Evolutionary conservation across 257 asterid genomes (phyloP), one percentile per base, ranked within the genome.

Genomic region (Ligustrum vulgare): DNA sequence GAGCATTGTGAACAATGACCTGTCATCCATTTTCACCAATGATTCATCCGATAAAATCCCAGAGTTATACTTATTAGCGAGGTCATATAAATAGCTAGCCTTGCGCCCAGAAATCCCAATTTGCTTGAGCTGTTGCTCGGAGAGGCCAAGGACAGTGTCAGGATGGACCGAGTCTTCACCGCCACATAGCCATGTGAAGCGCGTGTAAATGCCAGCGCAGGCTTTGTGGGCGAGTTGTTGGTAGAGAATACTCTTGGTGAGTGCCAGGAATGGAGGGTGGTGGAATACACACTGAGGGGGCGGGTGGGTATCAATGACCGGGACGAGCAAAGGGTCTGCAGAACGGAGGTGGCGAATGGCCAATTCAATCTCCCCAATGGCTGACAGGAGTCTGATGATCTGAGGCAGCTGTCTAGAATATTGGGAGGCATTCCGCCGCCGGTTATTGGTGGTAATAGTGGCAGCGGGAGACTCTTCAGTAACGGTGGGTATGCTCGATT

Each of bases 71-170:
- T 94, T 94, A 78, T 88, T 88, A 0, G 96, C 91, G 4, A 94
- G 83, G 79, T 94, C 98, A 75, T 86, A 88, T 41, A 92, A 82
- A 74, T 94, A 94, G 76, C 92, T 94, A 2, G 97, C 93, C 72
- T 94, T 94, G 60, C 96, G 82, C n/a, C 93, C 96, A 3, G 97
- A 94, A 71, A 94, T 90, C 36, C 98, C 98, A 20, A 92, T 92
- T 77, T 92, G 93, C 85, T 92, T 92, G 23, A 94, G 93, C 88
- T 92, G 96, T 20, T 86, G 93, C 45, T 91, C 64, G 51, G 97
- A 78, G 25, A 94, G 85, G 8, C 92, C 73, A 10, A 90, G 93
- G 32, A 94, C 97, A 0, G 79, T 68, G 20, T 92, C 97, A 0
- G 98, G 97, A 32, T 69, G 77, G 43, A 94, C 91, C 9, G 81